These are phyloP conservation scores for Corynascus novoguineensis DNA, from an alignment of 495 filamentous ascomycete genomes.

Conservation along the genomic window DNA sequence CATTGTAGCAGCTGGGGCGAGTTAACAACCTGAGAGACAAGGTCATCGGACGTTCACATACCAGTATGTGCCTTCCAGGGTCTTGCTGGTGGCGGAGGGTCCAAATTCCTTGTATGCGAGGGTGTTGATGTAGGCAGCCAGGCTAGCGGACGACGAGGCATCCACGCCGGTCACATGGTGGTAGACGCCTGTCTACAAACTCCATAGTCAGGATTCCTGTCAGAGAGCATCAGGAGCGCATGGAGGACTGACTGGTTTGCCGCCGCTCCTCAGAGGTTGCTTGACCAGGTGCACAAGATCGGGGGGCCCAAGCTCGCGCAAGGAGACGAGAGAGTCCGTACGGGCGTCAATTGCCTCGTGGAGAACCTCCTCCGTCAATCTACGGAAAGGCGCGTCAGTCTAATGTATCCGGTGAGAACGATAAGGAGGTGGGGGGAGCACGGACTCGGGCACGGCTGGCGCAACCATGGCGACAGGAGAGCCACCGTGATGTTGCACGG, in stretches of 20 bases:
- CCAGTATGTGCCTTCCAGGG: slow-evolving; percentile 92
- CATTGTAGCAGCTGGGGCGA: slow-evolving; percentile 85
- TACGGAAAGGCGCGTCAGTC: slow-evolving; percentile 35
- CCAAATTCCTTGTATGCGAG: slow-evolving; percentile 83
- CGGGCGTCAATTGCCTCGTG: slow-evolving; percentile 84
- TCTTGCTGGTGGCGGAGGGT: slow-evolving; percentile 71
- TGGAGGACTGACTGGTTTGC: slow-evolving; percentile 54
- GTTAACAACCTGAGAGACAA: neutral
- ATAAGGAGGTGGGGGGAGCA: slow-evolving; percentile 29
- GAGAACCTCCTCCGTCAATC: slow-evolving; percentile 85
- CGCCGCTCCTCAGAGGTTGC: slow-evolving; percentile 60
- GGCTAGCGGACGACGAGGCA: slow-evolving; percentile 91
- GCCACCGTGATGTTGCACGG: slow-evolving; percentile 2
- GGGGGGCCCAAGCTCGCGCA: slow-evolving; percentile 91
- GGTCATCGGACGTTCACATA: slow-evolving; percentile 33
- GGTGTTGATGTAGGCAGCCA: slow-evolving; percentile 97
- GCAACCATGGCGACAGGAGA: slow-evolving; percentile 62
- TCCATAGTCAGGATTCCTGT: slow-evolving; percentile 18
- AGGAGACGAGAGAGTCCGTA: slow-evolving; percentile 72
- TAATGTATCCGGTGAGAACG: neutral
- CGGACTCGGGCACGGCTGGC: slow-evolving; percentile 86
- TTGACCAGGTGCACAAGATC: slow-evolving; percentile 94
- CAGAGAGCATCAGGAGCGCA: neutral
- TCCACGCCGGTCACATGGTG: slow-evolving; percentile 98
- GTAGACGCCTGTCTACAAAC: slow-evolving; percentile 76